phyloP scores from a whole-genome alignment of 768 basidiomycete species.

The Boletus vermiculosoides region DNA sequence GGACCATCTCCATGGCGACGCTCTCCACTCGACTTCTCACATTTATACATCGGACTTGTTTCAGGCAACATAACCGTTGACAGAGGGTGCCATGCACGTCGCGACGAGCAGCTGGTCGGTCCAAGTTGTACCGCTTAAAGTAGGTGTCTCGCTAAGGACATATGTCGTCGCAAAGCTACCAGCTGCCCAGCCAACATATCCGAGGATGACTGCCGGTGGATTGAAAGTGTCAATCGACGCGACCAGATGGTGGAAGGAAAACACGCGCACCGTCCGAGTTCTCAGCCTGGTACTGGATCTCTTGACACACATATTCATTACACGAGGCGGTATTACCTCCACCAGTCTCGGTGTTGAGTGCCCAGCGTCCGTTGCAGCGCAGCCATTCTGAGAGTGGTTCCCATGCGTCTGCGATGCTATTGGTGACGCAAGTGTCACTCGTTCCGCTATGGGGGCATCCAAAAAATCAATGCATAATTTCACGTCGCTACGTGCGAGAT shows the following conservation, averaged over 20 bases:
- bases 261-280: conserved; percentile 13
- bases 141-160: conserved; percentile 11
- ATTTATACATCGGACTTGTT: neutral
- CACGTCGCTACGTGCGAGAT: no score
- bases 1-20: neutral
- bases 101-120: neutral
- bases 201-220: conserved; percentile 6
- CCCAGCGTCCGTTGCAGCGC: conserved; percentile 37
- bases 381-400: conserved; percentile 30
- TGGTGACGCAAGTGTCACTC: neutral
- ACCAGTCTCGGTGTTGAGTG: conserved; percentile 57
- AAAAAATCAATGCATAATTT: neutral
- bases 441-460: neutral
- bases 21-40: neutral
- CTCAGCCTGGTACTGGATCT: conserved; percentile 8
- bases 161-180: conserved; percentile 8
- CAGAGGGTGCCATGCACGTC: neutral
- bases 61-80: neutral
- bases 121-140: neutral
- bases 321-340: conserved; percentile 52
- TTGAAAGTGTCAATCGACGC: neutral
- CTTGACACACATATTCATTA: conserved; percentile 28
- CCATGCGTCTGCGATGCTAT: conserved; percentile 33
- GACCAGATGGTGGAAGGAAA: neutral
- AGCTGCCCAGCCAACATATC: conserved; percentile 12